Base-by-base conservation (phyloP, 2,329 filamentous ascomycete genomes). In the Aspergillus japonicus region DNA sequence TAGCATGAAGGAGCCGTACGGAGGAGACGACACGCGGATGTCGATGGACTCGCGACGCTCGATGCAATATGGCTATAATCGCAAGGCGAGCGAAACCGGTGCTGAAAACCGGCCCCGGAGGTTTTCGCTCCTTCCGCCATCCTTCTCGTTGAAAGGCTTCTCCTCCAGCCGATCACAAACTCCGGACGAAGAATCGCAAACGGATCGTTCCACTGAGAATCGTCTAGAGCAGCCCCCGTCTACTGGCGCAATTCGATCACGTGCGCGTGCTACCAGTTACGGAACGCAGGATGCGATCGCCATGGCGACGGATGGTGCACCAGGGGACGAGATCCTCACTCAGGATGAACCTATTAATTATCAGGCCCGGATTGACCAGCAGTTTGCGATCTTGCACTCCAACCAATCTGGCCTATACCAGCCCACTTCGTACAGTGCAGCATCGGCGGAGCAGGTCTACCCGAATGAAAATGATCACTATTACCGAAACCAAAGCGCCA, bases 1-100 rank as follows among this genome's bases (percentile, higher is more conserved):
- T 51, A 96, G 92, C 79, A 96, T 97, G 92, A 86, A 89, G 62
- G 89, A 89, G 63, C 81, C 86, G 2, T 85, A 89, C 75, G 80
- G 85, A 5, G 83, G 83, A 51, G 82, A 81, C 35, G 85, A 87
- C 44, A 76, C 82, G 12, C 82, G 89, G 51, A 80, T 82, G 47
- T 93, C 90, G 1, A 85, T 90, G 69, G 90, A 93, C 65, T 92
- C 89, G 19, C 85, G 89, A 24, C 85, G 88, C 50, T 92, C 89
- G 0, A 89, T 90, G 71, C 88, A 88, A 1, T 78, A 90, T 50
- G 87, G 85, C 1, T 81, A 90, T 19, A 85, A 85, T 47, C 89
- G 87, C 79, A 92, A 90, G 79, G 81, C 83, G 62, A 90, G 87
- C 68, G 88, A 89, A 62, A 87, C 87, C 70, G 84, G 84, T 77